Percentiles rank a stretch among this genome's conserved stretches.
Evolutionary conservation across 2,329 filamentous ascomycete genomes (phyloP).

Genomic region (Pseudogymnoascus sp.): DNA sequence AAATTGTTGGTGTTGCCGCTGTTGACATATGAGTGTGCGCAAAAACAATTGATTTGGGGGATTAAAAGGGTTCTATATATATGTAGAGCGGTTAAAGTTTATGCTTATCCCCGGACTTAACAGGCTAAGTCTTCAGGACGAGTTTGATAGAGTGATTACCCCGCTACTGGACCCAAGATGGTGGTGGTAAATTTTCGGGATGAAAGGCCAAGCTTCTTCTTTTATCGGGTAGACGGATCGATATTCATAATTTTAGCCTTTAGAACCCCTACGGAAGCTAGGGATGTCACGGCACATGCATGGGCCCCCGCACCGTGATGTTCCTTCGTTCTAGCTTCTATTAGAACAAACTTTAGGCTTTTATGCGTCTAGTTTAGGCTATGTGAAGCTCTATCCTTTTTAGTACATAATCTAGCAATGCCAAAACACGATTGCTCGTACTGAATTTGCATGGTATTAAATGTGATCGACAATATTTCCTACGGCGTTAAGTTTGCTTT

Average conservation of each 20-base stretch:
- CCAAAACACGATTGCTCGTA: background rate
- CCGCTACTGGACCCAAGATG: no score
- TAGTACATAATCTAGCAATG: background rate
- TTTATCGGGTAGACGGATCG: background rate
- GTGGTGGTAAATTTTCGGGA: no score
- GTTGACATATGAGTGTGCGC: no score
- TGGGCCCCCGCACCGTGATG: background rate
- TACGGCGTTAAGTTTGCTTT: background rate
- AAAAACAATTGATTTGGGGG: background rate
- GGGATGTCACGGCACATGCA: background rate
- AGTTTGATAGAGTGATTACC: no score
- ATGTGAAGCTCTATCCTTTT: background rate
- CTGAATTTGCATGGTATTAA: no score
- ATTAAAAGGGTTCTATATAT: background rate
- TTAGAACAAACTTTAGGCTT: background rate
- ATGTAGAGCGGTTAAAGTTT: background rate
- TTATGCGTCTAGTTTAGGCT: background rate
- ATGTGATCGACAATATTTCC: no score
- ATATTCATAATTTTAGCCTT: background rate
- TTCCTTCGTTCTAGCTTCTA: background rate
- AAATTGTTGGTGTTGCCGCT: background rate
- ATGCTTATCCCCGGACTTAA: background rate
- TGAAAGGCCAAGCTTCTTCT: background rate
- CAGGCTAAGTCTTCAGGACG: background rate
- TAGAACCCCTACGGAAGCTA: background rate